Base-by-base conservation (phyloP, 176 grass and related monocot species). In the Eremochloa ophiuroides region DNA sequence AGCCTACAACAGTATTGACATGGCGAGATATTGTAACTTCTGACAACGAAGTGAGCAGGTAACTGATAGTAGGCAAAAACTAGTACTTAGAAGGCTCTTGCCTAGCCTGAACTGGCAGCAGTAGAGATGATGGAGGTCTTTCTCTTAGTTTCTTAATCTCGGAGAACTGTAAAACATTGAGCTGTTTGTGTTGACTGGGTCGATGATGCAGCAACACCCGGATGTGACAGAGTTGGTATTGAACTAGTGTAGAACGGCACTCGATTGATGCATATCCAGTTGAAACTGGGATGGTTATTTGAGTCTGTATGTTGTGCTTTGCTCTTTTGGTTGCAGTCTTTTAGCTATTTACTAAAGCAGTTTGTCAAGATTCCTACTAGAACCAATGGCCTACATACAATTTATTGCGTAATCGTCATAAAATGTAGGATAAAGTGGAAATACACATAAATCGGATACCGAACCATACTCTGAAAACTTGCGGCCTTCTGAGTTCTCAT, bases 41-140 rank as follows among this genome's bases (percentile, higher is more conserved):
- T 82, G 39, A 79, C 6, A 4, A 66, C 34, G 10, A 29, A 73
- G 76, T 34, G 42, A n/a, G n/a, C n/a, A n/a, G n/a, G n/a, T n/a
- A 77, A 37, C 12, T 4, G 50, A 60, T 30, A 71, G 10, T 46
- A 73, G 68, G 31, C 0, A 27, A 28, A 29, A 28, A 5, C 1
- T 37, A 44, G 16, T 18, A 60, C 69, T 26, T 59, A 67, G n/a
- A 56, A 81, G 62, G 43, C 46, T 58, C 20, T 64, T 62, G 20
- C 18, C n/a, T 66, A 75, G 71, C 25, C 27, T 81, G 38, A 81
- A 86, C 40, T 81, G 34, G 59, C 28, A 61, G 27, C 38, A 22
- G 51, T 46, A 42, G 34, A 26, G 25, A 61, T 33, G 14, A 11
- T 44, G 16, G 66, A 44, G 56, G 69, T 39, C 4, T 31, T 40